Evolutionary conservation across 495 filamentous ascomycete species (phyloP).

Genomic region (Tetracladium marchalianum): DNA sequence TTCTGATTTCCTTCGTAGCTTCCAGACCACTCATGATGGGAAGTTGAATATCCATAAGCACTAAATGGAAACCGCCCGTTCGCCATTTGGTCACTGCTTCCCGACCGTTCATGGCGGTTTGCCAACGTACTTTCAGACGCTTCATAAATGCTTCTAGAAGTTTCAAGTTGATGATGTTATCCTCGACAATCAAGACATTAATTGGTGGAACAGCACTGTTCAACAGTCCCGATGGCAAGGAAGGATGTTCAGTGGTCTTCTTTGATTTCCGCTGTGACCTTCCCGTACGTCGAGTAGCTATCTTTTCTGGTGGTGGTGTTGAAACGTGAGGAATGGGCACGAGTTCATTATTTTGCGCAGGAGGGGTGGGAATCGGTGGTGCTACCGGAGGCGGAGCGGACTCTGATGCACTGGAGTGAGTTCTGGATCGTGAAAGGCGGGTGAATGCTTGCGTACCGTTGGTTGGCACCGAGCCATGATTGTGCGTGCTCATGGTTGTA

Average conservation of each 20-base stretch:
- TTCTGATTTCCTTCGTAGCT: constrained; percentile 91
- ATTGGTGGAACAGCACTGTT: constrained; percentile 88
- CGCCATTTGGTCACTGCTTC: constrained; percentile 93
- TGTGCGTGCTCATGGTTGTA: constrained; percentile 40
- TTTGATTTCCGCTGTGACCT: constrained; percentile 46
- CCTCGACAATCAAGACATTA: constrained; percentile 95
- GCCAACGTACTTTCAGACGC: constrained; percentile 93
- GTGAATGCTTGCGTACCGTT: constrained; percentile 26
- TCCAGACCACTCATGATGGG: constrained; percentile 95
- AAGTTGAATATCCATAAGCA: constrained; percentile 97
- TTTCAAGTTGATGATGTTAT: constrained; percentile 94
- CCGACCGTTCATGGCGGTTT: constrained; percentile 86
- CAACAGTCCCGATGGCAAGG: constrained; percentile 55
- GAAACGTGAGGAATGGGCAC: constrained; percentile 30
- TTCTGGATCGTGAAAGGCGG: constrained; percentile 29
- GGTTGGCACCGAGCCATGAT: constrained; percentile 11
- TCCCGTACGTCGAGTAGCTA: constrained; percentile 42
- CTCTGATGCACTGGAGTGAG: constrained; percentile 42
- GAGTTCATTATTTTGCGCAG: constrained; percentile 21
- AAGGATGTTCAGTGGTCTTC: constrained; percentile 29
- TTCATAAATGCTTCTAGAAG: constrained; percentile 95
- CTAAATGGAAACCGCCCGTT: constrained; percentile 88
- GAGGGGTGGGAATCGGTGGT: constrained; percentile 50
- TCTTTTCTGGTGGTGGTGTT: constrained; percentile 47
- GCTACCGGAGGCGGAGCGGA: constrained; percentile 27